These are phyloP conservation scores for Lactarius quietus DNA, from an alignment of 768 basidiomycete genomes.

Conservation along the genomic window DNA sequence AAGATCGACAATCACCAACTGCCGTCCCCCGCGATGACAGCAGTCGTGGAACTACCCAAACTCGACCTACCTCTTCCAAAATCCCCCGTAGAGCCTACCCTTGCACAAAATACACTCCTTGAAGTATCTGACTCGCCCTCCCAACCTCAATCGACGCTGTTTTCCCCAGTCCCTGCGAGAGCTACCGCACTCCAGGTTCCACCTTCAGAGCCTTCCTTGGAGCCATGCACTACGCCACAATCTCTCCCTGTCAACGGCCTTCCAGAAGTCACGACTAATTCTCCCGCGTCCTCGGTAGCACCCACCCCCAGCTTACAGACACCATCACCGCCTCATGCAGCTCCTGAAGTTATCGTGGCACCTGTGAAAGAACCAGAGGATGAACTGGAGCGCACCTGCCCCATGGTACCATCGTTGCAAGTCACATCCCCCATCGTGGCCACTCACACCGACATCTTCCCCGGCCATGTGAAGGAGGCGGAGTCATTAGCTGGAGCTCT, in stretches of 20 bases:
- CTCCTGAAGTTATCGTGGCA: slow-evolving; percentile 27
- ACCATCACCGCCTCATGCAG: slow-evolving; percentile 29
- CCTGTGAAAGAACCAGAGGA: slow-evolving; percentile 22
- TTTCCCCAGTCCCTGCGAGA: neutral
- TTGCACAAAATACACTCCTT: neutral
- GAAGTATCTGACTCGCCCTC: slow-evolving; percentile 3
- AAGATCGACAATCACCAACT: neutral
- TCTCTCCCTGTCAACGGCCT: slow-evolving; percentile 5
- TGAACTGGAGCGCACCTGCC: slow-evolving; percentile 16
- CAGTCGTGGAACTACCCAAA: slow-evolving; percentile 1
- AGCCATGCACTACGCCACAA: slow-evolving; percentile 3
- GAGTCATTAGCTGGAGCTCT: slow-evolving; percentile 53
- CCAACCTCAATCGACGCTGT: slow-evolving; percentile 3
- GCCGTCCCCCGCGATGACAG: neutral
- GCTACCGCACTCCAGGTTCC: neutral
- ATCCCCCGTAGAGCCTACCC: neutral
- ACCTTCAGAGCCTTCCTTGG: slow-evolving; percentile 4
- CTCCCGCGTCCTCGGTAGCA: slow-evolving; percentile 16
- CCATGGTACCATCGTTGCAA: slow-evolving; percentile 14
- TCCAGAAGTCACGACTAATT: slow-evolving; percentile 11
- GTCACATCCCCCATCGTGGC: slow-evolving; percentile 8
- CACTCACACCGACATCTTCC: slow-evolving; percentile 9
- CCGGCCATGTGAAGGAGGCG: slow-evolving; percentile 19
- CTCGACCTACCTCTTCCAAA: slow-evolving; percentile 7
- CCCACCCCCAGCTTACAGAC: slow-evolving; percentile 25